Evolutionary conservation across 768 basidiomycete species (phyloP).

Genomic region (Leccinellum albellum): DNA sequence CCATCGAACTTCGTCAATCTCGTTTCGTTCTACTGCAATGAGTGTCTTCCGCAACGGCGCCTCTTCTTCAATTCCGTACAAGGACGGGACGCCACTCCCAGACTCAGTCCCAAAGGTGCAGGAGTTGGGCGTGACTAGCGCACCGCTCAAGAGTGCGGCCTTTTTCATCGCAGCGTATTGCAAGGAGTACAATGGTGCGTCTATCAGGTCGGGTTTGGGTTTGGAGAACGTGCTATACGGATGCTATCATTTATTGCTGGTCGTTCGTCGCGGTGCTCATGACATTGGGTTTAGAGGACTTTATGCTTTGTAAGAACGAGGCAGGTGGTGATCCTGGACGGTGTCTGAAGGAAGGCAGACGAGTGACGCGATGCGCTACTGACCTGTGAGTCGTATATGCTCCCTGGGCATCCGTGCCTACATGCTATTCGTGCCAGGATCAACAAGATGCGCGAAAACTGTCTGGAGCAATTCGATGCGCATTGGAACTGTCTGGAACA

Average conservation of each 20-base stretch:
- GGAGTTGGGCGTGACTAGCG: conserved; percentile 88
- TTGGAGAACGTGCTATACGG: conserved; percentile 9
- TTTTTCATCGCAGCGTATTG: conserved; percentile 97
- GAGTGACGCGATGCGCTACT: conserved; percentile 91
- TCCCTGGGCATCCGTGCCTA: background rate
- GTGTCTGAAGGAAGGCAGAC: conserved; percentile 92
- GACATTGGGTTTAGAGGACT: conserved; percentile 65
- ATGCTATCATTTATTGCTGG: background rate
- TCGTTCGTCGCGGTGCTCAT: too few species aligned
- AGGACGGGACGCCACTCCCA: conserved; percentile 65
- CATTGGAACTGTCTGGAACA: conserved; percentile 95
- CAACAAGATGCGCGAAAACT: conserved; percentile 89
- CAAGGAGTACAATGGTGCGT: conserved; percentile 93
- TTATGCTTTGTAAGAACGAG: conserved; percentile 97
- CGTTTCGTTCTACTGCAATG: conserved; percentile 37
- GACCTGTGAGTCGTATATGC: conserved; percentile 66
- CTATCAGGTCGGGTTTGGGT: background rate
- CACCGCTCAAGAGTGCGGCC: conserved; percentile 90
- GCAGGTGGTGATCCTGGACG: conserved; percentile 77
- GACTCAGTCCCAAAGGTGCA: conserved; percentile 69
- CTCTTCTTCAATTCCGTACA: conserved; percentile 47
- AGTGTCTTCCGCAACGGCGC: conserved; percentile 50
- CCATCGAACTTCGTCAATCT: conserved; percentile 4
- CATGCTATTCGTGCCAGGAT: conserved; percentile 53
- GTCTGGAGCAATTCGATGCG: conserved; percentile 76